Conservation (phyloP, 371 early-diverging fungal genomes). For the Mortierella sp. region DNA sequence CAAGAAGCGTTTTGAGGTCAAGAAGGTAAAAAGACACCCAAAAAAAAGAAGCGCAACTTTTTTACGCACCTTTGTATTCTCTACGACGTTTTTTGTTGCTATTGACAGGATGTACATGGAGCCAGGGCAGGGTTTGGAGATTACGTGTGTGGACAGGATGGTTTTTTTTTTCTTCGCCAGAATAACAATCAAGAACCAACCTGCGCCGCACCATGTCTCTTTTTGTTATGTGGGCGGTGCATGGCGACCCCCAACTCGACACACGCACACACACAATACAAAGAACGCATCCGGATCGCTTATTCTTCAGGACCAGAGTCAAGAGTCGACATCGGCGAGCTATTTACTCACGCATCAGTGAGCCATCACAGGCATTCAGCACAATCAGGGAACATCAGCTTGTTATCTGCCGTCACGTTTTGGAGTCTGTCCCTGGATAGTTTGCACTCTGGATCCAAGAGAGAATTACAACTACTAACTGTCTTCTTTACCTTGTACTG, state of each 20-base stretch:
- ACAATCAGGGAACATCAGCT: not conserved
- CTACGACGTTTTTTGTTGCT: not conserved
- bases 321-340: not conserved
- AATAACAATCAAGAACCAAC: not conserved
- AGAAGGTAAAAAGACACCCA: constrained; percentile 78
- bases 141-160: not conserved
- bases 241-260: not conserved
- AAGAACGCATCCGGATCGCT: not conserved
- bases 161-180: not conserved
- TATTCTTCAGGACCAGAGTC: not conserved
- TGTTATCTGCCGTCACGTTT: not conserved
- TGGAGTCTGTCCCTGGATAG: too few relatives aligned
- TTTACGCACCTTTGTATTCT: not conserved
- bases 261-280: not conserved
- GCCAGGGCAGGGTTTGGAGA: not conserved
- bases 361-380: not conserved
- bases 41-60: not conserved
- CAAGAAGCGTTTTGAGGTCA: constrained; percentile 95
- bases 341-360: not conserved
- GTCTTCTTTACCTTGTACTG: not conserved
- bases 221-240: not conserved
- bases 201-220: not conserved
- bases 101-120: not conserved
- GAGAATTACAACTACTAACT: not conserved
- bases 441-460: too few relatives aligned